Base-by-base conservation (phyloP, 148 eudicot genomes). In the Rheum nobile region DNA sequence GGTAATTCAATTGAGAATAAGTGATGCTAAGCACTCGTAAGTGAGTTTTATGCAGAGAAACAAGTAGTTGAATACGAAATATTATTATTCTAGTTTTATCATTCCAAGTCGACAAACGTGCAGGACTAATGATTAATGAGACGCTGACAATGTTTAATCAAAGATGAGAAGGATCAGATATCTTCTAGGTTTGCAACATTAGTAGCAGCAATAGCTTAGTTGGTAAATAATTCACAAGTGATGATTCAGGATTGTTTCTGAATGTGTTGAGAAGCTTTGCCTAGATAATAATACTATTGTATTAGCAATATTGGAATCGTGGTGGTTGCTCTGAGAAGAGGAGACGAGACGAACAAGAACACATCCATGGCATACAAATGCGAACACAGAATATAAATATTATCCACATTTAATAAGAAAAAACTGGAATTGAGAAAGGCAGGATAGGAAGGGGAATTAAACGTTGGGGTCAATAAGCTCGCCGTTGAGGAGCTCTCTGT, bases 401-500 rank as follows among this genome's bases (percentile, higher is more conserved):
- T n/a, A 50, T 50, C 57, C 57, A 21, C 57, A 50, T n/a, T 50
- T 47, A 14, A 47, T 47, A 41, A 41, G 0, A 41, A 8, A 41
- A 41, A 8, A 41, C 43, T 41, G 52, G 52, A 47, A 47, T 14
- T 0, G 17, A 47, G 19, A 17, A 11, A 54, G 32, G 26, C 43
- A 28, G 65, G 28, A 57, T 16, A 11, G 9, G 14, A 6, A 57
- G 16, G 3, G 3, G 4, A 34, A 31, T 83, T 79, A 90, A 61
- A 88, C 80, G 46, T 76, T 80, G 12, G 83, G 84, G 77, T 91
- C 98, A 63, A 89, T 43, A 52, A 94, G 96, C 3, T 94, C 96
- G 14, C 98, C 98, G 67, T 83, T 94, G 48, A 94, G 22, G n/a
- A 82, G 67, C 87, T 87, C 98, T 81, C 98, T 89, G 82, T 91